Base-by-base conservation (phyloP, 2,329 filamentous ascomycete genomes). In the Rhynchosporium agropyri region DNA sequence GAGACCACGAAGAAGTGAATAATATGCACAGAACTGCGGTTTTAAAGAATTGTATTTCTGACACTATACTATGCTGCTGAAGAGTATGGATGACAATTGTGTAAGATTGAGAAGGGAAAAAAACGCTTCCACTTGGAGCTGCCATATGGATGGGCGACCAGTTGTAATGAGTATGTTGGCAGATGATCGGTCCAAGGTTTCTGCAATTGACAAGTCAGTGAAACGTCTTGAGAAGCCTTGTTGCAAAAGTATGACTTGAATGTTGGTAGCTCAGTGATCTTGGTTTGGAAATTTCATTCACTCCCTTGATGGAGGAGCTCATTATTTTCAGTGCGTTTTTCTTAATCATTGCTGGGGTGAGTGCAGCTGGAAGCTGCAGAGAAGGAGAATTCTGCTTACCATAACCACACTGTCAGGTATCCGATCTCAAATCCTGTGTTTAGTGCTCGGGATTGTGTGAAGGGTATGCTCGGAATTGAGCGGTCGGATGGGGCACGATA, bases 261-360 rank as follows among this genome's bases (percentile, higher is more conserved):
- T 26, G 53, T 42, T 20, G 43, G 42, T 20, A 45, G 67, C 72
- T 76, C 74, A 75, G 73, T 72, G 74, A 76, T 76, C 74, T 76
- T 76, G 74, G 73, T 75, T 69, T 70, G 66, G 71, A 73, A 70
- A 68, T 67, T 70, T 74, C 72, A 73, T 68, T 54, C 33, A 67
- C 71, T 73, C 62, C 54, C 33, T 36, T 36, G 33, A 36, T 36
- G 33, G 49, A 63, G 63, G 66, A 73, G 71, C 66, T 75, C 73
- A 76, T 66, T 70, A 75, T 75, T 76, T 76, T 75, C 73, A 76
- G 74, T 75, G 74, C 72, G 51, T 75, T 69, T 71, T 67, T 74
- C 69, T 68, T 75, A 74, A 74, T 75, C 74, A 74, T 74, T 62
- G 70, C 68, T 61, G 60, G 49, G 55, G 20, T 36, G 13, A 29